Evolutionary conservation across 2,329 filamentous ascomycete species (phyloP).

Genomic region (Ophiostoma tasmaniense): DNA sequence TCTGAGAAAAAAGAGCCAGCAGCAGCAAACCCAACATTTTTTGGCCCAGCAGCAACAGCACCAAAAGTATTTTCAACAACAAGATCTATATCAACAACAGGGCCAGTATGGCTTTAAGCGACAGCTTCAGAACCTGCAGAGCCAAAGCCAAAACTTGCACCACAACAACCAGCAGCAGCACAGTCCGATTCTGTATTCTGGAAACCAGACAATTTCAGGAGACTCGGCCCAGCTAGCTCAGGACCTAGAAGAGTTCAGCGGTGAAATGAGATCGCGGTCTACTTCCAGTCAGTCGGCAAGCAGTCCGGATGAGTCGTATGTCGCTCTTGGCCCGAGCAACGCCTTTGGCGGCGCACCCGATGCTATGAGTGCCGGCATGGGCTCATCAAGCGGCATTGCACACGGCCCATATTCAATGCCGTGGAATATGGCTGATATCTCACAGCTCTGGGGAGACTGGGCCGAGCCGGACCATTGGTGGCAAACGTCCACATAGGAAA

Average conservation of each 20-base stretch:
- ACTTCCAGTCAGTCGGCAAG: conserved; percentile 16
- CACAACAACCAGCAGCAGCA: conserved; percentile 2
- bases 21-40: conserved; percentile 4
- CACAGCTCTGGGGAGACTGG: conserved; percentile 17
- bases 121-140: background rate
- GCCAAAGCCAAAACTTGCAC: background rate
- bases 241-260: conserved; percentile 2
- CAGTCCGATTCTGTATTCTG: background rate
- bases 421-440: conserved; percentile 16
- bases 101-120: background rate
- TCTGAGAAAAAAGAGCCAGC: background rate
- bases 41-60: conserved; percentile 5
- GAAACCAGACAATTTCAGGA: background rate
- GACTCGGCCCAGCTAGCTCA: background rate
- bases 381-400: background rate
- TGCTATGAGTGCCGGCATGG: background rate
- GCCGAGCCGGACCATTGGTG: conserved; percentile 16
- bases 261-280: background rate
- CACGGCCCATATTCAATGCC: conserved; percentile 14
- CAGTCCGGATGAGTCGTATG: conserved; percentile 18
- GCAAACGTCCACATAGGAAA: conserved; percentile 5
- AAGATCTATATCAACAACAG: background rate
- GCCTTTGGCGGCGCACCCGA: conserved; percentile 4
- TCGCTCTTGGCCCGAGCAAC: conserved; percentile 1
- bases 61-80: conserved; percentile 6